Base-by-base conservation (phyloP, 2,329 filamentous ascomycete species). In the Lachnellula cervina region DNA sequence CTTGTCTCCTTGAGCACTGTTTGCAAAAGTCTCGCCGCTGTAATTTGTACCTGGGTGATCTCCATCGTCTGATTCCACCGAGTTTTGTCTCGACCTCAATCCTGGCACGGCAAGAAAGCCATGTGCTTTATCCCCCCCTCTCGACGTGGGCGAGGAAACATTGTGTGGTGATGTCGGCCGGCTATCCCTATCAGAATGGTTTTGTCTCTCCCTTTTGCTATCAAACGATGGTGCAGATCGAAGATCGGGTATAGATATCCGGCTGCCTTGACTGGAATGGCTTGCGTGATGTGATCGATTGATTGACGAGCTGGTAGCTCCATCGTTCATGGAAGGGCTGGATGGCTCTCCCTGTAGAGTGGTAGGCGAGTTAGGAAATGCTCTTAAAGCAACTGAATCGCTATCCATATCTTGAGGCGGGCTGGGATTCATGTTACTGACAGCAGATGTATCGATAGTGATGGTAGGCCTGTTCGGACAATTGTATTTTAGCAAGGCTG, bases 91-190 rank as follows among this genome's bases (percentile, higher is more conserved):
- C 54, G 83, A 86, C 55, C 83, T 75, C n/a, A 77, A 71, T 2
- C 78, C 80, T 3, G 85, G 85, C 1, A 89, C 85, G 0, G 83
- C 77, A 34, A 88, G 74, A 64, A 84, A 86, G 52, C 79, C 81
- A 19, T 77, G 56, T 5, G 55, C 73, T 5, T 72, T 65, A 28
- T 81, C 80, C 34, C 74, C 74, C 63, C 74, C 74, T 62, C 77
- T 79, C 19, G 76, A 71, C 11, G 78, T 77, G 2, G 84, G 83
- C 11, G 84, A 86, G 0, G 83, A 87, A 42, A 87, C 72, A 71
- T 88, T 87, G 68, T 87, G 84, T 5, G 84, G 82, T 42, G 84
- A 87, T 2, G 80, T 84, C 11, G 84, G 84, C 63, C 83, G 74
- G 64, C 81, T 84, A 46, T 82, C 81, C 59, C 79, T 82, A 50